Evolutionary conservation across 139 green algal species (phyloP).

Genomic region (Spirogloea muscicola): DNA sequence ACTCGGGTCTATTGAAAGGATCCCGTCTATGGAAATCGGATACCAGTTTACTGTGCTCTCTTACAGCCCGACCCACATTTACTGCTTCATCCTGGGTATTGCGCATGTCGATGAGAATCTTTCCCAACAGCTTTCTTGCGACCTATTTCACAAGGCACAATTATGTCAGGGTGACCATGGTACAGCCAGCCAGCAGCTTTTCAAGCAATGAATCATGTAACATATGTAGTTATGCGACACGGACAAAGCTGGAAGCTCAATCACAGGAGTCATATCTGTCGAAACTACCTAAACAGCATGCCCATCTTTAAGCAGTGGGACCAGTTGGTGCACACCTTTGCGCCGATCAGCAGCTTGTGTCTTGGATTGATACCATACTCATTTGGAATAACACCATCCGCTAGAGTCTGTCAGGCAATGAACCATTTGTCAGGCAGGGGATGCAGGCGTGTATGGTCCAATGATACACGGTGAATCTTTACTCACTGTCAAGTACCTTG

Average conservation of each 20-base stretch:
- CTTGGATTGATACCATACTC: constrained; percentile 55
- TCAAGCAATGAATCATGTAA: neutral
- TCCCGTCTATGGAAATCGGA: neutral
- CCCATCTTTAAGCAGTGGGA: neutral
- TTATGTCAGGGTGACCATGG: neutral
- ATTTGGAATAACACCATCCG: constrained; percentile 80
- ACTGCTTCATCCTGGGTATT: constrained; percentile 57
- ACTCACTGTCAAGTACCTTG: too few relatives aligned
- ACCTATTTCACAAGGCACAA: constrained; percentile 37
- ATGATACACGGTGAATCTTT: too few relatives aligned
- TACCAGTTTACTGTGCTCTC: neutral
- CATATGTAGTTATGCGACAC: neutral
- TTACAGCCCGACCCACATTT: neutral
- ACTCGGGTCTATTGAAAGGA: neutral
- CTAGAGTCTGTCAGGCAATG: constrained; percentile 66
- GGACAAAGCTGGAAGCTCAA: neutral
- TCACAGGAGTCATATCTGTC: neutral
- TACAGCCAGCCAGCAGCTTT: neutral
- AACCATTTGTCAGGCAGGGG: too few relatives aligned
- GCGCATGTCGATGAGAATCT: constrained; percentile 86
- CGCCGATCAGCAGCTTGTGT: constrained; percentile 49
- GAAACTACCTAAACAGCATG: neutral
- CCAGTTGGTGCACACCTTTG: constrained; percentile 37
- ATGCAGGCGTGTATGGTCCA: too few relatives aligned
- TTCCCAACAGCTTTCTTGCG: constrained; percentile 72